Conservation (phyloP, 306 rosid species). For the Boehmeria nivea region DNA sequence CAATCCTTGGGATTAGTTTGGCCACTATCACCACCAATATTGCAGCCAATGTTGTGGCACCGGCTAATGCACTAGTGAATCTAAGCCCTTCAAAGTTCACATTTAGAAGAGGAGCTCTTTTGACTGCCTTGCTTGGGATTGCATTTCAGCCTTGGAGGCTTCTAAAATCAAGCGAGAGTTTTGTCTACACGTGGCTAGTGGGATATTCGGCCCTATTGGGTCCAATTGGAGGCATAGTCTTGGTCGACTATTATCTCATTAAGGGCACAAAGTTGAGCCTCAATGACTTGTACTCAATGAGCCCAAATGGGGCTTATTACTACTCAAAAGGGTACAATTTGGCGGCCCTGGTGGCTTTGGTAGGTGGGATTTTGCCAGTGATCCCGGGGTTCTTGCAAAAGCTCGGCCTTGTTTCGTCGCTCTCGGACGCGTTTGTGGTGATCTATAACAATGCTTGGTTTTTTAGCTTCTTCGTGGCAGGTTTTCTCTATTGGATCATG, state of each 20-base stretch:
- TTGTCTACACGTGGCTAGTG: conserved; percentile 83
- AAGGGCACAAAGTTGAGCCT: conserved; percentile 30
- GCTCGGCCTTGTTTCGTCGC: conserved; percentile 39
- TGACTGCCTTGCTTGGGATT: conserved; percentile 75
- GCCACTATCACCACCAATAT: conserved; percentile 81
- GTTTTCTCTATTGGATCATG: conserved; percentile 53
- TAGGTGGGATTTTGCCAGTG: conserved; percentile 65
- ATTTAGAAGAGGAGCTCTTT: conserved; percentile 60
- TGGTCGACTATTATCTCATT: conserved; percentile 69
- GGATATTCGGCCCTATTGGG: conserved; percentile 88
- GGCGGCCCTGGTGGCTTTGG: conserved; percentile 58
- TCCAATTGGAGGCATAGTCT: conserved; percentile 72
- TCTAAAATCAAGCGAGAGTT: conserved; percentile 81
- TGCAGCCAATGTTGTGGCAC: conserved; percentile 93
- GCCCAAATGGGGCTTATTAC: conserved; percentile 53
- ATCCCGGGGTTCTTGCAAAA: conserved; percentile 81
- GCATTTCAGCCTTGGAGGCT: conserved; percentile 93
- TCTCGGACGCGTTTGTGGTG: conserved; percentile 39
- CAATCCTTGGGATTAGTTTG: conserved; percentile 69
- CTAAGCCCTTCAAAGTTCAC: conserved; percentile 61
- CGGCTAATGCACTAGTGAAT: conserved; percentile 88
- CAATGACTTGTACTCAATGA: conserved; percentile 56
- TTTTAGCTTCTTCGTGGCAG: conserved; percentile 70
- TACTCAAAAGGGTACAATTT: conserved; percentile 66
- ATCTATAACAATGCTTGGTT: conserved; percentile 93